These are phyloP conservation scores for Lolium rigidum DNA, from an alignment of 176 grass and related monocot species.

Conservation along the genomic window DNA sequence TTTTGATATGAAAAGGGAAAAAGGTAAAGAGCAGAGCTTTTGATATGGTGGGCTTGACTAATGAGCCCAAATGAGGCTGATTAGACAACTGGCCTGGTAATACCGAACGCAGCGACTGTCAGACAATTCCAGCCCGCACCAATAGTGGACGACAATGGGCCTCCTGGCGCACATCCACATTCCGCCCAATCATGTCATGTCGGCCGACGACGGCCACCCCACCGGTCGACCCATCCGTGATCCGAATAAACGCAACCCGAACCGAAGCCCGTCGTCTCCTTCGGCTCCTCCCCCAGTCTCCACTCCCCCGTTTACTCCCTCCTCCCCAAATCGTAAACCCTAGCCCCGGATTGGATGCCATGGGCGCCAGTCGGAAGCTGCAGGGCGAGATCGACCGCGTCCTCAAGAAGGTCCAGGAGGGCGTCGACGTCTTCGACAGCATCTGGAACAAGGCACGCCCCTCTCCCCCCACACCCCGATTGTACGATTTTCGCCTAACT, in stretches of 20 bases:
- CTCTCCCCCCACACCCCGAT: neutral
- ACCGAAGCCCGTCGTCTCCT: neutral
- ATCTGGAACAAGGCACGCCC: conserved; percentile 92
- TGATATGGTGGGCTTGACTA: too few relatives aligned
- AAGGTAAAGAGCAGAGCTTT: too few relatives aligned
- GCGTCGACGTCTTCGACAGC: conserved; percentile 98
- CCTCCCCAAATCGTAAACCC: conserved; percentile 58
- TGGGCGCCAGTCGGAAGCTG: conserved; percentile 95
- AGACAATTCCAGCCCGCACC: too few relatives aligned
- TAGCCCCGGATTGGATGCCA: conserved; percentile 54
- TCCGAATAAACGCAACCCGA: conserved; percentile 10
- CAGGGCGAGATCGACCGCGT: conserved; percentile 99
- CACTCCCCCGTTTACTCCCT: neutral
- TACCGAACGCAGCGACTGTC: too few relatives aligned
- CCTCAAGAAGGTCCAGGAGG: conserved; percentile 99
- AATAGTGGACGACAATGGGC: neutral
- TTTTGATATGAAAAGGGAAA: too few relatives aligned
- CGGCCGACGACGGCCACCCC: neutral
- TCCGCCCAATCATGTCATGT: neutral
- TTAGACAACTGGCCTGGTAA: too few relatives aligned
- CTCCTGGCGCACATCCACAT: neutral
- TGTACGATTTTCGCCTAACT: neutral
- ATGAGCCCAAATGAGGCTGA: too few relatives aligned
- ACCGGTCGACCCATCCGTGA: neutral
- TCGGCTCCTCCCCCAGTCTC: neutral